Base-by-base conservation (phyloP, 1,284 basidiomycete species). In the Meripilus lineatus region DNA sequence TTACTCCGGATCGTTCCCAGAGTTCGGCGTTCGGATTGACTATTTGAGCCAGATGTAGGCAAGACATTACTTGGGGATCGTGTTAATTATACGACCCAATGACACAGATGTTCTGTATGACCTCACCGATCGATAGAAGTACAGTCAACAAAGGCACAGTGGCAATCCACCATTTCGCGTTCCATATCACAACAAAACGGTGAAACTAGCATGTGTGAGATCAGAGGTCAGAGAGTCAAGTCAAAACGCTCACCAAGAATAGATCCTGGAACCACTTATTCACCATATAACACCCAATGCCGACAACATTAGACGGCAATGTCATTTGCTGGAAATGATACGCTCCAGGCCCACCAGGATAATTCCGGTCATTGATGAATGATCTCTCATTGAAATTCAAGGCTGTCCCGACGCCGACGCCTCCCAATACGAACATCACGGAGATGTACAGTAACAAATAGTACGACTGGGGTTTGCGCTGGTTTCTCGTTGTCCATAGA, bases 351-450 rank as follows among this genome's bases (percentile, higher is more conserved):
- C 59, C 59, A 6, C 59, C 59, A 41, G 58, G 58, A 40, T 48
- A 57, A 25, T 58, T 52, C 5, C 59, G 50, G 42, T 55, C 41
- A 42, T 59, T 55, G 33, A 61, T 52, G 34, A 51, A 61, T 3
- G 53, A 54, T 43, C 53, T 38, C 38, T 61, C 47, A 25, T 48
- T 47, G 36, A 58, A 52, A 32, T 50, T 49, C 43, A 48, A 48
- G 34, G 58, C 53, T 3, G 45, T 43, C 4, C 44, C 58, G 28
- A 54, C 46, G 4, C 53, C 53, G 22, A 59, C 32, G 5, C 54
- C 54, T 4, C 53, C 58, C 24, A 56, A 42, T 13, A 52, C 35
- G 35, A 57, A 54, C 30, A 55, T 15, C 6, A 47, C 17, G 25
- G 36, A 42, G 7, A 53, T 49, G 37, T 57, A 59, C n/a, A 30